These are phyloP conservation scores for Blastobotrys persicus DNA, from an alignment of 1,139 yeast genomes.

Conservation along the genomic window DNA sequence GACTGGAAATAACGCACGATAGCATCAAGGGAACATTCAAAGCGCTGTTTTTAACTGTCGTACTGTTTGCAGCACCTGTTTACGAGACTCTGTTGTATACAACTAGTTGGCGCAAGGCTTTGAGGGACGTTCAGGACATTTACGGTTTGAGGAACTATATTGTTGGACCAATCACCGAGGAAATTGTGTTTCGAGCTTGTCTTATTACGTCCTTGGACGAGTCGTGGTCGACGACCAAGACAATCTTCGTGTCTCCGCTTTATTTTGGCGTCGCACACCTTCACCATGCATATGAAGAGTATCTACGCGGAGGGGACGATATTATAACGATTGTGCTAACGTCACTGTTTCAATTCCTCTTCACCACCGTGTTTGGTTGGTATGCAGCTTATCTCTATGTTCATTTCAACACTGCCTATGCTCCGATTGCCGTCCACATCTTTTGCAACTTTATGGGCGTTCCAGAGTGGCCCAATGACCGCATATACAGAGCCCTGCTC, in stretches of 20 bases:
- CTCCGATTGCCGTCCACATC: slow-evolving; percentile 61
- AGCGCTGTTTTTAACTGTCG: slow-evolving; percentile 25
- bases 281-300: slow-evolving; percentile 72
- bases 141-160: slow-evolving; percentile 63
- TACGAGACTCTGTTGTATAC: slow-evolving; percentile 39
- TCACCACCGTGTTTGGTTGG: slow-evolving; percentile 80
- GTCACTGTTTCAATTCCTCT: slow-evolving; percentile 53
- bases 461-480: slow-evolving; percentile 42
- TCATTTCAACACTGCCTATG: slow-evolving; percentile 56
- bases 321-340: slow-evolving; percentile 29
- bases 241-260: slow-evolving; percentile 53
- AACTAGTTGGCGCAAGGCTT: slow-evolving; percentile 24
- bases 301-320: slow-evolving; percentile 30
- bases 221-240: slow-evolving; percentile 25
- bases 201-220: slow-evolving; percentile 45
- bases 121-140: slow-evolving; percentile 33
- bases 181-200: slow-evolving; percentile 69
- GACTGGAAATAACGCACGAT: not conserved
- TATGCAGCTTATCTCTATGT: slow-evolving; percentile 62
- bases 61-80: slow-evolving; percentile 59
- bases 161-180: slow-evolving; percentile 88
- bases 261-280: slow-evolving; percentile 89
- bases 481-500: slow-evolving; percentile 45
- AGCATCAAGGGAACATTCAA: slow-evolving; percentile 4
- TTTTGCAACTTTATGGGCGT: slow-evolving; percentile 80